These are phyloP conservation scores for Mercurialis annua DNA, from an alignment of 345 rosid genomes.

Conservation along the genomic window DNA sequence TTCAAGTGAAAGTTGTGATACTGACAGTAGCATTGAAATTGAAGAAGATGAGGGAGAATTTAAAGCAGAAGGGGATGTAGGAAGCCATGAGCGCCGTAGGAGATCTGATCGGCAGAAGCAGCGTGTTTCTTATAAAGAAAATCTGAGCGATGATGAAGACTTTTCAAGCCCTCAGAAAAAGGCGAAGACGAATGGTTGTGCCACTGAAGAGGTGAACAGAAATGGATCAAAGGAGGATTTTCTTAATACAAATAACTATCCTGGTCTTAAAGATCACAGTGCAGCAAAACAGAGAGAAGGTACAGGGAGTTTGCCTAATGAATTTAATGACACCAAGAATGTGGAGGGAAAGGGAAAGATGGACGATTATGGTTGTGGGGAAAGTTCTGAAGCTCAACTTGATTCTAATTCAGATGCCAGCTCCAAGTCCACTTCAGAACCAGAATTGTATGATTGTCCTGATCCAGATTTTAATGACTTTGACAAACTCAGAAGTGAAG, in stretches of 20 bases:
- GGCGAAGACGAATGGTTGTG: constrained; percentile 30
- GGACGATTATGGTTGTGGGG: constrained; percentile 25
- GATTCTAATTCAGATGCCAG: constrained; percentile 27
- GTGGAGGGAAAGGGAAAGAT: constrained; percentile 25
- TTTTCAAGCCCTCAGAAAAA: constrained; percentile 28
- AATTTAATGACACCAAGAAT: constrained; percentile 18
- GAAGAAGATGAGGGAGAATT: constrained; percentile 46
- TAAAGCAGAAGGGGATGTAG: constrained; percentile 28
- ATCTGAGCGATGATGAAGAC: constrained; percentile 61
- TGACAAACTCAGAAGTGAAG: constrained; percentile 42
- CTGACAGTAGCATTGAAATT: constrained; percentile 37
- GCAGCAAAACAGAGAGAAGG: constrained; percentile 18
- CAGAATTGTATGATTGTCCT: constrained; percentile 31
- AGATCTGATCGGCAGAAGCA: constrained; percentile 68
- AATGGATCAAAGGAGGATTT: constrained; percentile 23
- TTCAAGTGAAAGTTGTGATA: constrained; percentile 52
- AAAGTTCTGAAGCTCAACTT: constrained; percentile 21
- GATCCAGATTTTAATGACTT: constrained; percentile 78
- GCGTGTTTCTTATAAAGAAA: constrained; percentile 60
- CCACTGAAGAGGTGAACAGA: constrained; percentile 21
- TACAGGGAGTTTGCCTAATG: constrained; percentile 17
- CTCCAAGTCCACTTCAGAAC: constrained; percentile 22
- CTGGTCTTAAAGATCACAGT: constrained; percentile 25
- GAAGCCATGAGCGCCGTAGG: constrained; percentile 36
- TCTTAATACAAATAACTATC: constrained; percentile 16